phyloP scores from a whole-genome alignment of 306 rosid genomes.

The Ormosia semicastrata region DNA sequence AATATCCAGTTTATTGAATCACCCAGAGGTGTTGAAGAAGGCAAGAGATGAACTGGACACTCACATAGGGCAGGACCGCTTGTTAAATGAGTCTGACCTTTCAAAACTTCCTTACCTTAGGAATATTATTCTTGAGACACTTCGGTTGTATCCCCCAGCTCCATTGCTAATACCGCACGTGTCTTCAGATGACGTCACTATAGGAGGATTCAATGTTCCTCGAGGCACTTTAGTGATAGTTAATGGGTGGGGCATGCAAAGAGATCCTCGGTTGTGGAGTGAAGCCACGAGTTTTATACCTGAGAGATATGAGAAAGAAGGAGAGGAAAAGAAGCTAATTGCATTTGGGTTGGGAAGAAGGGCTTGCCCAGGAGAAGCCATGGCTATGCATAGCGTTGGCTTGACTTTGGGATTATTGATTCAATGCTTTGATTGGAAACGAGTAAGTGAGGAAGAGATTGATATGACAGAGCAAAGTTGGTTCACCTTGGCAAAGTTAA shows the following conservation, averaged over 20 bases:
- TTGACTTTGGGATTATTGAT: neutral
- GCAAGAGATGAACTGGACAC: neutral
- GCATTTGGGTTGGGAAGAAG: neutral
- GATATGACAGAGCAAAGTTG: neutral
- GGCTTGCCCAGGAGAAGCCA: neutral
- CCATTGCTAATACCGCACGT: neutral
- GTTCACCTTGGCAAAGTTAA: neutral
- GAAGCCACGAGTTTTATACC: neutral
- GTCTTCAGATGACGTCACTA: neutral
- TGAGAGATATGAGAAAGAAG: neutral
- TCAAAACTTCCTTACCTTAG: neutral
- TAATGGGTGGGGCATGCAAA: neutral
- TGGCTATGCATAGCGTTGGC: neutral
- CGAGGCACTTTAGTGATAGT: neutral
- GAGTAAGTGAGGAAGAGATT: neutral
- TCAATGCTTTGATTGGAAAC: neutral
- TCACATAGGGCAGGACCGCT: neutral
- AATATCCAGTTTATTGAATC: neutral
- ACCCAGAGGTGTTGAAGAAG: neutral
- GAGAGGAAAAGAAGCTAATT: neutral
- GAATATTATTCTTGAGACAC: neutral
- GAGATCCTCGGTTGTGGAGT: neutral
- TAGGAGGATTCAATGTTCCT: neutral
- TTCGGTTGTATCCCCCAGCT: neutral
- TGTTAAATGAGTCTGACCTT: neutral